Percentiles rank a stretch among this genome's conserved stretches.
These are phyloP conservation scores for Takakia lepidozioides DNA, from an alignment of 225 moss, liverwort and hornwort genomes.

Conservation along the genomic window DNA sequence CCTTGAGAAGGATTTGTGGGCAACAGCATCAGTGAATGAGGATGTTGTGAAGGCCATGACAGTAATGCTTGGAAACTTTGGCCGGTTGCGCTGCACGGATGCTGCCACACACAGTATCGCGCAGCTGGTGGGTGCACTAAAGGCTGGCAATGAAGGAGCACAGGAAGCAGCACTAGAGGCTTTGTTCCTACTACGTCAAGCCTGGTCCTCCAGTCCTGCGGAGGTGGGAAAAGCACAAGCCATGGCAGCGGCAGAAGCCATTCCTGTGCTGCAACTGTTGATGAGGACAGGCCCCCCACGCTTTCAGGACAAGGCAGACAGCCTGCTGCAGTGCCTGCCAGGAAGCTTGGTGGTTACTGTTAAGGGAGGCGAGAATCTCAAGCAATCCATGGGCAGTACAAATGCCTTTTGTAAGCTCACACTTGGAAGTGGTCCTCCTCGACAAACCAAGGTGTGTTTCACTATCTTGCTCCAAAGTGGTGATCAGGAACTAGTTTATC, in stretches of 20 bases:
- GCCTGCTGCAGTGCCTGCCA: conserved; percentile 75
- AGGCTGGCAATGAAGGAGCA: conserved; percentile 84
- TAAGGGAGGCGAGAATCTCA: conserved; percentile 85
- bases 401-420: conserved; percentile 99
- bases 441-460: conserved; percentile 83
- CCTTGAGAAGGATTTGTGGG: conserved; percentile 94
- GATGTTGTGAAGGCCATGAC: conserved; percentile 79
- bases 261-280: conserved; percentile 85
- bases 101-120: conserved; percentile 70
- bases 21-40: conserved; percentile 86
- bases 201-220: conserved; percentile 76
- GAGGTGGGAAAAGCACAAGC: conserved; percentile 81
- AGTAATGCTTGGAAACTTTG: conserved; percentile 79
- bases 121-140: conserved; percentile 89
- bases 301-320: conserved; percentile 86
- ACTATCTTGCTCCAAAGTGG: no score
- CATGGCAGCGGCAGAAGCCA: conserved; percentile 86
- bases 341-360: conserved; percentile 97
- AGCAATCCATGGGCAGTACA: conserved; percentile 94
- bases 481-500: no score
- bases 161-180: conserved; percentile 92
- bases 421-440: conserved; percentile 93
- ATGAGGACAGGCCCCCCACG: conserved; percentile 62
- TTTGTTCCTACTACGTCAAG: conserved; percentile 72
- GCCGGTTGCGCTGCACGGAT: conserved; percentile 71